Evolutionary conservation across 768 basidiomycete genomes (phyloP).

Genomic region (Suillus spraguei): DNA sequence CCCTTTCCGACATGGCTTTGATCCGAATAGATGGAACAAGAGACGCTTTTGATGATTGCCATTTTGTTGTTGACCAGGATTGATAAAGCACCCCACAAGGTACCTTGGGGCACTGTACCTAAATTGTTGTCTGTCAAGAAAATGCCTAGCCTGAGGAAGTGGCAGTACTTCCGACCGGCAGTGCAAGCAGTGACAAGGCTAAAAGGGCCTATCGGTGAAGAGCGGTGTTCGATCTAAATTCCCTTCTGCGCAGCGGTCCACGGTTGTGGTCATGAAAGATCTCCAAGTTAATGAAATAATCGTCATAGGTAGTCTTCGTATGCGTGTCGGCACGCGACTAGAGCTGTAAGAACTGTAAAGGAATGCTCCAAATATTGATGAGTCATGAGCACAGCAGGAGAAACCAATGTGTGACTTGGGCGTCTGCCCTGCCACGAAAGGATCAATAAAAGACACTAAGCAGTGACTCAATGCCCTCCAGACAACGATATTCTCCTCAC

Average conservation of each 20-base stretch:
- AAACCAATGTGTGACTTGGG: neutral
- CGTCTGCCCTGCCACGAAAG: constrained; percentile 2
- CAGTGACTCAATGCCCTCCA: neutral
- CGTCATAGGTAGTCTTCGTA: neutral
- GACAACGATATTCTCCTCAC: neutral
- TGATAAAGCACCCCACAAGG: neutral
- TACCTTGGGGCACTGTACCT: neutral
- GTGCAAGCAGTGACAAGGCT: constrained; percentile 7
- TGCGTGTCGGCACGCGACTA: neutral
- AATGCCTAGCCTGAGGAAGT: neutral
- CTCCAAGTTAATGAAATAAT: neutral
- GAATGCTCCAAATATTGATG: neutral
- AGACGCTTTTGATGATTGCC: neutral
- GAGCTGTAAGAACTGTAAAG: constrained; percentile 1
- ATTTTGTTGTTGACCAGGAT: neutral
- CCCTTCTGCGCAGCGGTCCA: constrained; percentile 1
- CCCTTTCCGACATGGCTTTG: constrained; percentile 1
- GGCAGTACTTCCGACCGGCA: constrained; percentile 1
- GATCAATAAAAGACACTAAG: constrained; percentile 1
- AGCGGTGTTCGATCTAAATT: neutral
- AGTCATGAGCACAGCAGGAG: neutral
- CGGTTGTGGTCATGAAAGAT: neutral
- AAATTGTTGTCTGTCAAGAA: neutral
- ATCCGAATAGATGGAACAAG: neutral
- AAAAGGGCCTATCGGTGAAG: neutral